phyloP scores from a whole-genome alignment of 2,329 filamentous ascomycete genomes.

The Fusarium mangiferae region DNA sequence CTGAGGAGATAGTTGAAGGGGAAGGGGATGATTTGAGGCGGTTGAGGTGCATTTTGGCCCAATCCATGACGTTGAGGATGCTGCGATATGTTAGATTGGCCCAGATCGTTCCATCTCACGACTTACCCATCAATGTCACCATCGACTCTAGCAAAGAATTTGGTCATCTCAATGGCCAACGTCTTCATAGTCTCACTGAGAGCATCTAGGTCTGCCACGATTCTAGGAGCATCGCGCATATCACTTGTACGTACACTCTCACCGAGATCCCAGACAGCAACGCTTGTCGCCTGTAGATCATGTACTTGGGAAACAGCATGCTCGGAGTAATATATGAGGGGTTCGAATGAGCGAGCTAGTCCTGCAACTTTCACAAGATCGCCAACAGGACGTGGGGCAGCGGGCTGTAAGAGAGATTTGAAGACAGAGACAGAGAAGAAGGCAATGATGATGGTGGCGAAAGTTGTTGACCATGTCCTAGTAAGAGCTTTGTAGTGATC shows the following conservation, averaged over 20 bases:
- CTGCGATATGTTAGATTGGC: conserved; percentile 52
- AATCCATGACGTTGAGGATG: conserved; percentile 95
- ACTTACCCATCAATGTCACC: conserved; percentile 85
- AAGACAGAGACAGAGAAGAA: conserved; percentile 73
- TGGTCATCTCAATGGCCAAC: conserved; percentile 84
- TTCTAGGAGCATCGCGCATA: conserved; percentile 88
- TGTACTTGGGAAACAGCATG: conserved; percentile 87
- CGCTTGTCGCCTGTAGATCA: conserved; percentile 88
- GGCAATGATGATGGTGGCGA: conserved; percentile 69
- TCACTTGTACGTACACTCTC: conserved; percentile 90
- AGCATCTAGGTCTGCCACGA: conserved; percentile 85
- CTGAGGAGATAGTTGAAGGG: conserved; percentile 68
- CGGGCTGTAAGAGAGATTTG: conserved; percentile 75
- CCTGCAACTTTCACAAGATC: conserved; percentile 92
- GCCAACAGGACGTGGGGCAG: conserved; percentile 54
- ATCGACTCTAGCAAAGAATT: conserved; percentile 93
- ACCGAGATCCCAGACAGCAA: conserved; percentile 93
- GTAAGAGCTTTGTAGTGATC: conserved; percentile 69
- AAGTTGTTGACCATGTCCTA: conserved; percentile 74
- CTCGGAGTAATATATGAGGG: conserved; percentile 93
- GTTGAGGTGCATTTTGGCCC: conserved; percentile 86
- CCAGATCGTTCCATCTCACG: background rate
- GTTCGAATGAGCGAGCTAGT: conserved; percentile 91
- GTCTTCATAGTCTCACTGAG: conserved; percentile 87
- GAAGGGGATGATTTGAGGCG: conserved; percentile 71